phyloP scores from a whole-genome alignment of 768 basidiomycete genomes.

The Arthromyces matolae region DNA sequence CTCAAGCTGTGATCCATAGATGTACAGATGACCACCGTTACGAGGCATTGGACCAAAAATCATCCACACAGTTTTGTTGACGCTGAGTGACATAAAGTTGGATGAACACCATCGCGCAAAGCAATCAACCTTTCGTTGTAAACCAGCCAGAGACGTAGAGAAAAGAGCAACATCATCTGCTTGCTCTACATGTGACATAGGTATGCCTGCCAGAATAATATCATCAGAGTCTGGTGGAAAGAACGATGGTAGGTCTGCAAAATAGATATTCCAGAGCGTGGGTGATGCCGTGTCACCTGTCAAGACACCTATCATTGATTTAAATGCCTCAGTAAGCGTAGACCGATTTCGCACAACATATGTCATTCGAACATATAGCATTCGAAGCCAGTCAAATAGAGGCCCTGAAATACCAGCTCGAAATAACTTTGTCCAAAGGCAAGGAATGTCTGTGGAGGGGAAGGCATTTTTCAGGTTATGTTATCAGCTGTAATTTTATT shows the following conservation, averaged over 20 bases:
- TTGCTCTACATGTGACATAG: slow-evolving; percentile 17
- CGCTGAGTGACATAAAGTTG: slow-evolving; percentile 25
- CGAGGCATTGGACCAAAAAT: neutral
- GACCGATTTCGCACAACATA: slow-evolving; percentile 17
- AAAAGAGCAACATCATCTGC: slow-evolving; percentile 22
- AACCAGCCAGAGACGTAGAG: slow-evolving; percentile 13
- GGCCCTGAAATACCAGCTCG: slow-evolving; percentile 20
- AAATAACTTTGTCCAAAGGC: slow-evolving; percentile 29
- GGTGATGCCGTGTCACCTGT: slow-evolving; percentile 26
- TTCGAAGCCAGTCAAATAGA: slow-evolving; percentile 27
- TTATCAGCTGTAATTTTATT: slow-evolving; percentile 17
- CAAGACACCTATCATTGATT: slow-evolving; percentile 21
- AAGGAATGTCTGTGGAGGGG: slow-evolving; percentile 28
- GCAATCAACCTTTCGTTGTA: slow-evolving; percentile 16
- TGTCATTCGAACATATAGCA: slow-evolving; percentile 19
- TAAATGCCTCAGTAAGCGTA: slow-evolving; percentile 12
- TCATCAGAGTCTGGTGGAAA: slow-evolving; percentile 17
- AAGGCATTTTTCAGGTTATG: slow-evolving; percentile 31
- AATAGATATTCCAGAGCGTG: no score
- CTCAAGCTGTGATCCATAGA: neutral
- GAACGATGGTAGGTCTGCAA: neutral
- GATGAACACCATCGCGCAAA: slow-evolving; percentile 20
- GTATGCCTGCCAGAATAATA: slow-evolving; percentile 6
- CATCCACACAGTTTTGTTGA: slow-evolving; percentile 3
- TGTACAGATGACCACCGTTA: neutral